Evolutionary conservation across 1,284 basidiomycete species (phyloP).

Genomic region (Malassezia obtusa): DNA sequence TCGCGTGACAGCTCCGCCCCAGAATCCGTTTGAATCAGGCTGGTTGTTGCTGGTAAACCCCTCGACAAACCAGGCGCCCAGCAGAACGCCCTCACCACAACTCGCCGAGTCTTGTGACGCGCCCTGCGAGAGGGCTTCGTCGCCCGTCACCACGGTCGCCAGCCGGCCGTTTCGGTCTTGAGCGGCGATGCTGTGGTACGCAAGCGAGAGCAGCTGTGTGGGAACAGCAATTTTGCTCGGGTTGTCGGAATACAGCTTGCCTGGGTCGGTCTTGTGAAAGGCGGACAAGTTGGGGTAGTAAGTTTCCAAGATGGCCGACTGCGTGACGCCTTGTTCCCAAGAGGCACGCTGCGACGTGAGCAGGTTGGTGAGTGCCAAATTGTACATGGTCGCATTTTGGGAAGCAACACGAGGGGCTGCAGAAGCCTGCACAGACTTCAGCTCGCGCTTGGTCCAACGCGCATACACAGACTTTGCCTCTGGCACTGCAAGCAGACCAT

Average conservation of each 20-base stretch:
- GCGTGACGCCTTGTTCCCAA: slow-evolving; percentile 44
- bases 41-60: slow-evolving; percentile 26
- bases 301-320: slow-evolving; percentile 40
- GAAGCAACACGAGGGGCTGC: background rate
- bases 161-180: slow-evolving; percentile 35
- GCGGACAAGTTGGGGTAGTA: slow-evolving; percentile 29
- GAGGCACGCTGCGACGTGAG: slow-evolving; percentile 32
- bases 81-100: slow-evolving; percentile 33
- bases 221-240: slow-evolving; percentile 11
- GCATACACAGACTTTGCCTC: too few relatives aligned
- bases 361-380: slow-evolving; percentile 29
- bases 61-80: slow-evolving; percentile 32
- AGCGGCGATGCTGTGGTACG: slow-evolving; percentile 24
- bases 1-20: slow-evolving; percentile 59
- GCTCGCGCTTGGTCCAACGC: background rate
- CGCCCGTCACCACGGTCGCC: slow-evolving; percentile 35
- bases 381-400: slow-evolving; percentile 29
- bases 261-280: slow-evolving; percentile 14
- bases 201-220: slow-evolving; percentile 27
- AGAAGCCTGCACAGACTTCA: slow-evolving; percentile 5
- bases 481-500: too few relatives aligned
- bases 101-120: slow-evolving; percentile 39
- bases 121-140: slow-evolving; percentile 26
- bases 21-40: slow-evolving; percentile 46
- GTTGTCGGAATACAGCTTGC: background rate